Percentiles rank a stretch among this genome's conserved stretches.
Conservation (phyloP, 2,329 filamentous ascomycete genomes). For the Aspergillus fijiensis region DNA sequence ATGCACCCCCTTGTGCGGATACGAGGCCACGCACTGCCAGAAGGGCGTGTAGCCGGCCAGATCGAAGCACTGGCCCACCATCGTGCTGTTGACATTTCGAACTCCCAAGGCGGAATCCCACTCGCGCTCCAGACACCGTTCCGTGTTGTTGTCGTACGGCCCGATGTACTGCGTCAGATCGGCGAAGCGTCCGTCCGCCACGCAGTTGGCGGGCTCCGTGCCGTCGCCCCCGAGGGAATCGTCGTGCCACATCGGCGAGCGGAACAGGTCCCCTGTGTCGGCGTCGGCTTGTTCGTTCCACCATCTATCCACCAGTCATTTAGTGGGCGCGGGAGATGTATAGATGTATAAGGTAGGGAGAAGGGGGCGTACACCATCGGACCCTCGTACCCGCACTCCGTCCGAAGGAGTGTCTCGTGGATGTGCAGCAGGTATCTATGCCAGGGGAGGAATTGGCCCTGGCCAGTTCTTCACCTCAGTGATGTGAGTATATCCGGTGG, state of each 20-base stretch:
- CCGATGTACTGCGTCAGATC: too few relatives aligned
- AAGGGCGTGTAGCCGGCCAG: not conserved
- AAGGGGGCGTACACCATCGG: not conserved
- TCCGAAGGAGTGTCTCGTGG: not conserved
- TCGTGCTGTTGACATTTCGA: not conserved
- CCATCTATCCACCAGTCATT: not conserved
- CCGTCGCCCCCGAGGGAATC: too few relatives aligned
- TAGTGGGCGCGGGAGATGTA: too few relatives aligned
- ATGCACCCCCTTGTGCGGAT: not conserved
- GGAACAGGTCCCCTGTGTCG: not conserved
- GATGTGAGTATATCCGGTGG: too few relatives aligned
- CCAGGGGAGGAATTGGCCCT: slow-evolving; percentile 3
- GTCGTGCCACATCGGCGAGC: not conserved
- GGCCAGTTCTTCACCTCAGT: too few relatives aligned
- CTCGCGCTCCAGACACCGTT: not conserved
- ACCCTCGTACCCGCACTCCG: not conserved
- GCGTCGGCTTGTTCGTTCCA: not conserved
- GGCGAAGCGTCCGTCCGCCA: too few relatives aligned
- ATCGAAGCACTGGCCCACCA: not conserved
- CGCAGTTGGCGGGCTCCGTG: too few relatives aligned
- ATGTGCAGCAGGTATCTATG: not conserved
- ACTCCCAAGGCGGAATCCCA: not conserved
- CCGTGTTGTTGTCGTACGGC: too few relatives aligned
- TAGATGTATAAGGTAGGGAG: too few relatives aligned
- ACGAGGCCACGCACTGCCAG: not conserved